Percentiles rank a stretch among this genome's conserved stretches.
These are phyloP conservation scores for Penicillium atrosanguineum DNA, from an alignment of 495 filamentous ascomycete species.

Conservation along the genomic window DNA sequence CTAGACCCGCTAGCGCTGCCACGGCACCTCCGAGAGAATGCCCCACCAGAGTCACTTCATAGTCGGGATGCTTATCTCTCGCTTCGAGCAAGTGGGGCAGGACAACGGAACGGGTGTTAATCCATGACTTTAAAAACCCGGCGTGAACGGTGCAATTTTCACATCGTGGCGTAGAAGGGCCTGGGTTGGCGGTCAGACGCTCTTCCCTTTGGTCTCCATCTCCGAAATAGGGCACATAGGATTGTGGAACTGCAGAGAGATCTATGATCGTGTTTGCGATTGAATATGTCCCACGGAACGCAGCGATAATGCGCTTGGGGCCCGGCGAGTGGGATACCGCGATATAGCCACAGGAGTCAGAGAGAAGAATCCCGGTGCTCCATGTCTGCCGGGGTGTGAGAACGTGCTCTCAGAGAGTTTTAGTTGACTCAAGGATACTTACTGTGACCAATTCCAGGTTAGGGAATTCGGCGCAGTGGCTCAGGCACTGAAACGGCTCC, in stretches of 20 bases:
- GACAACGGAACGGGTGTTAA: constrained; percentile 62
- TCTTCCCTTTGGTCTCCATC: constrained; percentile 30
- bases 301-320: constrained; percentile 70
- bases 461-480: constrained; percentile 78
- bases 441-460: constrained; percentile 72
- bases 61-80: constrained; percentile 59
- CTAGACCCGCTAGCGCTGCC: constrained; percentile 80
- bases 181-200: neutral
- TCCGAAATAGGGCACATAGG: constrained; percentile 78
- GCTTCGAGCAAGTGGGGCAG: constrained; percentile 57
- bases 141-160: constrained; percentile 86
- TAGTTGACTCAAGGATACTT: constrained; percentile 5
- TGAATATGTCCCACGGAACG: constrained; percentile 93
- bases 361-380: constrained; percentile 83
- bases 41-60: constrained; percentile 74
- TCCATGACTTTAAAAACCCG: constrained; percentile 85
- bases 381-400: constrained; percentile 56
- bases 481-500: constrained; percentile 79
- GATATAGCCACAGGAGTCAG: constrained; percentile 92
- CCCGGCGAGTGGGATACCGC: constrained; percentile 71
- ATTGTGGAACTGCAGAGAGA: constrained; percentile 81
- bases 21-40: constrained; percentile 94
- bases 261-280: constrained; percentile 87
- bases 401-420: neutral
- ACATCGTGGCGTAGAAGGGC: constrained; percentile 45